These are phyloP conservation scores for Aureobasidium sp. DNA, from an alignment of 2,329 filamentous ascomycete genomes.

Conservation along the genomic window DNA sequence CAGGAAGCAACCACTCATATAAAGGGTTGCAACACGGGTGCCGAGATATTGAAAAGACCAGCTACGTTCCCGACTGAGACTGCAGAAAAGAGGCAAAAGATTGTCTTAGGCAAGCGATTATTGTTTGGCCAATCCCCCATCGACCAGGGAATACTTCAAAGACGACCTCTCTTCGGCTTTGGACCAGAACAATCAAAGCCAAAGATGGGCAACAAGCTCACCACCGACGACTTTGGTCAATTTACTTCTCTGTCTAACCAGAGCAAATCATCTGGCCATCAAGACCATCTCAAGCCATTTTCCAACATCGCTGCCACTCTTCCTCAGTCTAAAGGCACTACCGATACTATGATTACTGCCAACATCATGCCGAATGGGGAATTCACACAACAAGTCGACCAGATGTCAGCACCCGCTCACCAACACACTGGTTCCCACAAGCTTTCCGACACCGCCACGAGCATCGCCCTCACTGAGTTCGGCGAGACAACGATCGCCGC, in stretches of 20 bases:
- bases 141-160: not conserved
- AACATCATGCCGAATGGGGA: not conserved
- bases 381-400: no score
- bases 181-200: not conserved
- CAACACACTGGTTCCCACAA: no score
- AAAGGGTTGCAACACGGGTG: not conserved
- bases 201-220: not conserved
- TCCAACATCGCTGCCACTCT: not conserved
- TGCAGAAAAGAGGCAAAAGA: no score
- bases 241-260: not conserved
- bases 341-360: not conserved
- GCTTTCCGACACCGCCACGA: not conserved
- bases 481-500: not conserved
- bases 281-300: not conserved
- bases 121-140: no score
- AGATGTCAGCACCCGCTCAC: no score
- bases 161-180: not conserved
- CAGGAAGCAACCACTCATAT: not conserved
- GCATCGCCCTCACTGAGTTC: no score
- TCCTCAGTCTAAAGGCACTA: not conserved
- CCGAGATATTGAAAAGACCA: not conserved
- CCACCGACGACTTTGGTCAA: not conserved
- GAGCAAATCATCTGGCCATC: not conserved
- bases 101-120: no score
- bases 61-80: no score